Evolutionary conservation across 495 filamentous ascomycete genomes (phyloP), one percentile per base, ranked within the genome.

Genomic region (Talaromyces thailandensis): DNA sequence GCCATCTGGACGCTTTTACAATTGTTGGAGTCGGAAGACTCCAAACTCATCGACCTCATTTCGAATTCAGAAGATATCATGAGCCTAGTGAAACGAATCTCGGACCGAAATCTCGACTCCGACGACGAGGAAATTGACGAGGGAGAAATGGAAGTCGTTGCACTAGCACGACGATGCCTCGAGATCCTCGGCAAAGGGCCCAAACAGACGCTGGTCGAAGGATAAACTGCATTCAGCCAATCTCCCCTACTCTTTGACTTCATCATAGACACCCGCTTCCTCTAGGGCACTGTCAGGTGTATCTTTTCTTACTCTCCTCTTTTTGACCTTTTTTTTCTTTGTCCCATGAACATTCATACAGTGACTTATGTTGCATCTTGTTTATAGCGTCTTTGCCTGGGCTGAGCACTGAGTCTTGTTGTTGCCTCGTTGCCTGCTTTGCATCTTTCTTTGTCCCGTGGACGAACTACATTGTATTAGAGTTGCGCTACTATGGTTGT

Each of bases 1-100:
- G 93, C 94, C 37, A 97, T 97, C 65, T 98, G 94, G 94, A 98
- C 94, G 0, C 78, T 98, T 51, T 85, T 98, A 9, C 94, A 98
- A 69, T 84, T 98, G 2, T 84, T 98, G 18, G 94, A 98, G 73
- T 96, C 94, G 0, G 92, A 94, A 69, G 93, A 98, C 67, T 82
- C 86, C 71, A 87, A 86, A 60, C 81, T 98, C 35, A 88, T 96
- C 52, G 83, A 84, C 25, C 85, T 91, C 24, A 97, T 98, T 62
- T 84, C 89, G 58, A 87, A 93, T 66, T 91, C 92, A 5, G 87
- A 93, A 40, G 89, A 93, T 59, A 86, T 98, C 67, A 87, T 98
- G 28, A 84, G 90, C 40, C 90, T 96, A 86, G 93, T 98, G 57
- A 90, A 88, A 69, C 81, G 83, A 55, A 97, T 98, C 66, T 88